Base-by-base conservation (phyloP, 306 rosid species). In the Inga leiocalycina region DNA sequence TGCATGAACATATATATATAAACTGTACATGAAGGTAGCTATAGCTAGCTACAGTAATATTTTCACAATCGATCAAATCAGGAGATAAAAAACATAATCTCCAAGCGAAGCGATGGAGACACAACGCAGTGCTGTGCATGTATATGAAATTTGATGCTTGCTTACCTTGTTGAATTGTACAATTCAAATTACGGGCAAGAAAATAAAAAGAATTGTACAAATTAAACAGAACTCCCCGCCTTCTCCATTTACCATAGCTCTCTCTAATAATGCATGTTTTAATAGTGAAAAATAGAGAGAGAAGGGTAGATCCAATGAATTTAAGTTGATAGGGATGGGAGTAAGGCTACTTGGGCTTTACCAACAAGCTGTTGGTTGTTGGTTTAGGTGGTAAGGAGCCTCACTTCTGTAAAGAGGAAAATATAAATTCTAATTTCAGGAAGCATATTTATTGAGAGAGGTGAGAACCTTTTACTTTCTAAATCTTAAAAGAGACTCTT, bases 31-130 rank as follows among this genome's bases (percentile, higher is more conserved):
- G 76, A 66, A 65, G 37, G 65, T 14, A 49, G 54, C 54, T 45
- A 45, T 39, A 24, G 66, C 34, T 27, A 45, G 41, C 43, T 14
- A 27, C 69, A 22, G 22, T 8, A 22, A 59, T 59, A 65, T 51
- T 84, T 79, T 67, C 75, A 73, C 57, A 80, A 75, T 79, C 66
- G 75, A 80, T 79, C 80, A 80, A 80, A 56, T 68, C 44, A 56
- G 51, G 52, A 62, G 71, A 71, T 76, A 80, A 49, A 52, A 51
- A 66, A 57, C 83, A 79, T 62, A 34, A 80, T 76, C 52, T 71
- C 32, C 48, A 37, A 76, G 71, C 59, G 54, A 80, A 61, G 7
- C 62, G 4, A 65, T 2, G n/a, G 70, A 59, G 76, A 80, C 76
- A 19, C 70, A 49, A 14, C 71, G 81, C 44, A 84, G 74, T 65